A percentile compares a stretch with the other conserved stretches of the same genome.
phyloP scores from a whole-genome alignment of 1,139 yeast species.

The Hansenula sp. region DNA sequence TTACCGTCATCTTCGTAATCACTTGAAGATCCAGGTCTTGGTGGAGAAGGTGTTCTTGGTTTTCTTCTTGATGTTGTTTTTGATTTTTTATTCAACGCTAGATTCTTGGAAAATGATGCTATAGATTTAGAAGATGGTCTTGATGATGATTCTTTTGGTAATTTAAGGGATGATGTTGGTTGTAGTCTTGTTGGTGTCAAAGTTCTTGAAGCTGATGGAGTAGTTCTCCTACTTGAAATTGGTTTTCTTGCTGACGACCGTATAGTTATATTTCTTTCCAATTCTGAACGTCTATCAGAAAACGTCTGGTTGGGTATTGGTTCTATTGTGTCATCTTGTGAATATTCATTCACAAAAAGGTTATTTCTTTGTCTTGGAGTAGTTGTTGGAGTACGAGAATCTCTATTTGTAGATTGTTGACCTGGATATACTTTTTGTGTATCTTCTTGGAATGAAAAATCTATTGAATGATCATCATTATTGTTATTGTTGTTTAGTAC shows the following conservation, averaged over 20 bases:
- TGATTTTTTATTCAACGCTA: constrained; percentile 5
- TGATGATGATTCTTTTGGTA: constrained; percentile 6
- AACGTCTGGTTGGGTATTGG: constrained; percentile 2
- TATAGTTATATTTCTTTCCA: constrained; percentile 19
- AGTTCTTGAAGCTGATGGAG: constrained; percentile 5
- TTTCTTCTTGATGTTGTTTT: not conserved
- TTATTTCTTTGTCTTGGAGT: constrained; percentile 1
- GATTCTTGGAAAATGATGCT: constrained; percentile 10
- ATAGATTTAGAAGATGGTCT: constrained; percentile 4
- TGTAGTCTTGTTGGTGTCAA: constrained; percentile 1
- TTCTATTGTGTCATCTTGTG: constrained; percentile 4
- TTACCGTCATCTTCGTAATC: constrained; percentile 24
- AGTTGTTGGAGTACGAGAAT: not conserved
- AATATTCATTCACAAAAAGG: constrained; percentile 13
- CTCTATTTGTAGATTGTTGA: not conserved
- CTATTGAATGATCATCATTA: constrained; percentile 2
- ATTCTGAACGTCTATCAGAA: constrained; percentile 12
- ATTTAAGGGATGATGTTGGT: constrained; percentile 13
- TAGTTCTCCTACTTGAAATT: not conserved
- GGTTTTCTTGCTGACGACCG: constrained; percentile 10
- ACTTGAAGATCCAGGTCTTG: constrained; percentile 15
- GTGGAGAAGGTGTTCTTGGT: not conserved
- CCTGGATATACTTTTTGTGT: constrained; percentile 3
- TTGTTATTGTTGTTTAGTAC: constrained; percentile 4
- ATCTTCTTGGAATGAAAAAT: constrained; percentile 5